Percentiles rank a stretch among this genome's conserved stretches.
Evolutionary conservation across 306 rosid genomes (phyloP).

Genomic region (Sechiopsis laciniata): DNA sequence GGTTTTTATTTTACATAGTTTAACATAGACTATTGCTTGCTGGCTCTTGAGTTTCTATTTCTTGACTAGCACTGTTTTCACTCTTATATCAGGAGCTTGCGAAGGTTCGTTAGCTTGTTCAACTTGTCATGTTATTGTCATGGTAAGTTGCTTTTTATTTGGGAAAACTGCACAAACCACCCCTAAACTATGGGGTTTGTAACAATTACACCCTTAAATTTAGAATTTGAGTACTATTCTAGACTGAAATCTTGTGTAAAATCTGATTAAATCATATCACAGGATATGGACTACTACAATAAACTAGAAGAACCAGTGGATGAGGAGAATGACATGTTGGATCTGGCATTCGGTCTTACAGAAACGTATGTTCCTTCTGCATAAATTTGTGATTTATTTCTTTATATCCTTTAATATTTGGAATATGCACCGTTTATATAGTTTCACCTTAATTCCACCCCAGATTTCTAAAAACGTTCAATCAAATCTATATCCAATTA

Average conservation of each 20-base stretch:
- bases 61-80: slow-evolving; percentile 13
- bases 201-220: too few species aligned
- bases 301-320: slow-evolving; percentile 88
- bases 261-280: slow-evolving; percentile 21
- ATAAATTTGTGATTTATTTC: background rate
- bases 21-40: background rate
- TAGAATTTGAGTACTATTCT: background rate
- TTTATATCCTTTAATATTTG: background rate
- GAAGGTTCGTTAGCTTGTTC: slow-evolving; percentile 75
- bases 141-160: slow-evolving; percentile 36
- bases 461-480: too few species aligned
- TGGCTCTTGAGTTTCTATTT: slow-evolving; percentile 12
- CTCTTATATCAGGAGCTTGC: slow-evolving; percentile 60
- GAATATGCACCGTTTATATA: background rate
- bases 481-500: too few species aligned
- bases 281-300: slow-evolving; percentile 77
- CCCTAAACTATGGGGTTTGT: too few species aligned
- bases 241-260: slow-evolving; percentile 5
- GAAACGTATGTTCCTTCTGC: slow-evolving; percentile 63
- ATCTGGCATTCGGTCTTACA: slow-evolving; percentile 78
- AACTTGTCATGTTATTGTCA: slow-evolving; percentile 68
- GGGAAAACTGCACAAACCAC: too few species aligned
- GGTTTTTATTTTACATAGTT: background rate
- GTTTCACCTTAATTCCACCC: background rate
- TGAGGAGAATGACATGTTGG: slow-evolving; percentile 98